Evolutionary conservation across 352 stramenopile genomes (phyloP).

Genomic region (Bremia lactucae): DNA sequence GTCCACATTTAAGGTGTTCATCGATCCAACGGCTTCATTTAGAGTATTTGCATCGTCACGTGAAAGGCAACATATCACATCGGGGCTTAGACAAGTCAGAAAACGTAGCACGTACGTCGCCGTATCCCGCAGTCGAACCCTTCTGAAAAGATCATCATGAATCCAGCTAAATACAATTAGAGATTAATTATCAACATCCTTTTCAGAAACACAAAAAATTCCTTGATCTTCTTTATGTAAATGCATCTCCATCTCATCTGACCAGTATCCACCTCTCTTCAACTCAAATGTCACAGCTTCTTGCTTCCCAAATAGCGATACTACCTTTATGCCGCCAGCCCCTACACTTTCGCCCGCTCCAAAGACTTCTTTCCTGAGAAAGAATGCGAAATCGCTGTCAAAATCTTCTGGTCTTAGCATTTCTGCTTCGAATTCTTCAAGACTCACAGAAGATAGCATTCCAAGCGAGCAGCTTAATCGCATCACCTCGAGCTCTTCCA

Average conservation of each 20-base stretch:
- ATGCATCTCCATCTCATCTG: conserved; percentile 25
- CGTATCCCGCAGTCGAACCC: conserved; percentile 35
- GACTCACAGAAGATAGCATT: conserved; percentile 32
- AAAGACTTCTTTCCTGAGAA: conserved; percentile 45
- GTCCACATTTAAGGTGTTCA: conserved; percentile 20
- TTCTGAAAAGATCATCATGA: conserved; percentile 29
- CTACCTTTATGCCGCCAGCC: conserved; percentile 31
- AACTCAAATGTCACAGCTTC: conserved; percentile 34
- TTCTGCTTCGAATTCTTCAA: conserved; percentile 43
- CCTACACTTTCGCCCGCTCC: conserved; percentile 1
- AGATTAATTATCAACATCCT: conserved; percentile 9
- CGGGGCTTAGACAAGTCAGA: conserved; percentile 36
- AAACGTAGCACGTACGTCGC: conserved; percentile 66
- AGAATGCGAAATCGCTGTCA: conserved; percentile 52
- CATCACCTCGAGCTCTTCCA: conserved; percentile 59
- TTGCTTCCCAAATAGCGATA: conserved; percentile 57
- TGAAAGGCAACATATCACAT: conserved; percentile 43
- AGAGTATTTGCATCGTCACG: conserved; percentile 21
- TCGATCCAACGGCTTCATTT: conserved; percentile 10
- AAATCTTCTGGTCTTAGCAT: conserved; percentile 44
- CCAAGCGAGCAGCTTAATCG: conserved; percentile 46
- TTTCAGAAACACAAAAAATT: conserved; percentile 34
- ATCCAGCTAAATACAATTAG: conserved; percentile 58
- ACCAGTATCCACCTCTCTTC: conserved; percentile 27
- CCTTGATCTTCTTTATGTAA: conserved; percentile 34